These are phyloP conservation scores for Aspergillus oerlinghausenensis DNA, from an alignment of 2,329 filamentous ascomycete species.

Conservation along the genomic window DNA sequence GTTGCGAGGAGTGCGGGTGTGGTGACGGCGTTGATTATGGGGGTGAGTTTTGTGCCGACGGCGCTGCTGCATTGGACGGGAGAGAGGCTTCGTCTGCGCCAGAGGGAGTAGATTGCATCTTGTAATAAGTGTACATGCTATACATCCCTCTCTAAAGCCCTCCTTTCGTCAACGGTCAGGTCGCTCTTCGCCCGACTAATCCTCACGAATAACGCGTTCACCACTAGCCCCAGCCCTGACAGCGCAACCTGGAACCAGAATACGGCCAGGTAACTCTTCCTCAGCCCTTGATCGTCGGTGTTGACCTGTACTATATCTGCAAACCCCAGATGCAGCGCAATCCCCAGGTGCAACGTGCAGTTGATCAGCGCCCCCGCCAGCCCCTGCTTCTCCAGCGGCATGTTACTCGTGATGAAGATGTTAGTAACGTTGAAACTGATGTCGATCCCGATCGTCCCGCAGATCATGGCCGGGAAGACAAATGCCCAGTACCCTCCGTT, in stretches of 20 bases:
- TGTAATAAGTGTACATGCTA: too few species aligned
- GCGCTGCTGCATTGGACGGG: constrained; percentile 23
- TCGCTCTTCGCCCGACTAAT: constrained; percentile 55
- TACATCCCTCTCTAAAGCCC: neutral
- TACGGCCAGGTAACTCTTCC: constrained; percentile 57
- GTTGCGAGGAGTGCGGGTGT: constrained; percentile 29
- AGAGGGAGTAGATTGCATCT: too few species aligned
- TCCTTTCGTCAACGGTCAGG: constrained; percentile 54
- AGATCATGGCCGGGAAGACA: constrained; percentile 60
- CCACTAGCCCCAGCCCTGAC: constrained; percentile 47
- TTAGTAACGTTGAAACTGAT: constrained; percentile 71
- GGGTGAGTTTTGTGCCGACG: constrained; percentile 26
- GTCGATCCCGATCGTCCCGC: constrained; percentile 68
- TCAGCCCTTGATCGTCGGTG: constrained; percentile 42
- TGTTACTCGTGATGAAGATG: constrained; percentile 69
- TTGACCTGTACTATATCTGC: constrained; percentile 58
- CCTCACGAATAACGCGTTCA: constrained; percentile 52
- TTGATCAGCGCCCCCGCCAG: constrained; percentile 69
- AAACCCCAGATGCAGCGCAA: constrained; percentile 67
- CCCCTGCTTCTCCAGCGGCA: constrained; percentile 64
- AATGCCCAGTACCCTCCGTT: constrained; percentile 65
- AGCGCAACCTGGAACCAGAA: constrained; percentile 62
- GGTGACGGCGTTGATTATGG: constrained; percentile 24
- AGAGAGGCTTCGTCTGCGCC: constrained; percentile 27
- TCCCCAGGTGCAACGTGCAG: constrained; percentile 65